Percentiles rank a stretch among this genome's conserved stretches.
These are phyloP conservation scores for Talaromyces sp. DNA, from an alignment of 2,329 filamentous ascomycete genomes.

Conservation along the genomic window DNA sequence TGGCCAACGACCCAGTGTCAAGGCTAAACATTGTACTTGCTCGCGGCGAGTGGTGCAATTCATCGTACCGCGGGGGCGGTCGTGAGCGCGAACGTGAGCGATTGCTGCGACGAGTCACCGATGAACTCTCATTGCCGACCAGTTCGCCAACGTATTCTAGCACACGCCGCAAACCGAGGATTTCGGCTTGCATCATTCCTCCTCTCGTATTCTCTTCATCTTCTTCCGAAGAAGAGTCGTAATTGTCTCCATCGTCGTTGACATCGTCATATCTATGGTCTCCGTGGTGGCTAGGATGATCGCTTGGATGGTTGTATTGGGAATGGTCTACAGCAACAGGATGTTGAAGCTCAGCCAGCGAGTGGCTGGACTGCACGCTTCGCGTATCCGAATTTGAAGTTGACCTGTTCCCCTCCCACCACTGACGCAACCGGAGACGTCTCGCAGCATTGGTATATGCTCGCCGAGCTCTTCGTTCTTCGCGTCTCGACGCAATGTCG, in stretches of 20 bases:
- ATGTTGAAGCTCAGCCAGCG: conserved; percentile 37
- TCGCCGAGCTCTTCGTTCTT: conserved; percentile 49
- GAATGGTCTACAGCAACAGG: conserved; percentile 22
- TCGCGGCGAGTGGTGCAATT: conserved; percentile 16
- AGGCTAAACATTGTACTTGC: conserved; percentile 24
- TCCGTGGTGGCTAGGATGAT: conserved; percentile 35
- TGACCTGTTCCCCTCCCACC: conserved; percentile 35
- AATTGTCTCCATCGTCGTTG: background rate
- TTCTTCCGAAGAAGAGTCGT: background rate
- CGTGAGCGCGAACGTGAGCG: conserved; percentile 6
- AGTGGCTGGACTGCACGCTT: conserved; percentile 30
- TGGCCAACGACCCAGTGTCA: conserved; percentile 21
- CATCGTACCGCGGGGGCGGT: conserved; percentile 10
- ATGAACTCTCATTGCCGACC: conserved; percentile 28
- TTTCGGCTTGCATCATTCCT: conserved; percentile 43
- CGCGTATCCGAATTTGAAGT: conserved; percentile 8
- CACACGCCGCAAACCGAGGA: conserved; percentile 47
- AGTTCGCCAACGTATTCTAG: conserved; percentile 50
- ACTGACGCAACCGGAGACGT: conserved; percentile 46
- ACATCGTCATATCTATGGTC: background rate
- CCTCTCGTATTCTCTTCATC: conserved; percentile 30
- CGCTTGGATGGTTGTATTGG: conserved; percentile 15
- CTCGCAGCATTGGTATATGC: conserved; percentile 52
- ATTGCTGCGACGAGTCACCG: conserved; percentile 16
- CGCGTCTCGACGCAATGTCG: conserved; percentile 49